phyloP scores from a whole-genome alignment of 2,329 filamentous ascomycete genomes.

The Ascomycota sp. region DNA sequence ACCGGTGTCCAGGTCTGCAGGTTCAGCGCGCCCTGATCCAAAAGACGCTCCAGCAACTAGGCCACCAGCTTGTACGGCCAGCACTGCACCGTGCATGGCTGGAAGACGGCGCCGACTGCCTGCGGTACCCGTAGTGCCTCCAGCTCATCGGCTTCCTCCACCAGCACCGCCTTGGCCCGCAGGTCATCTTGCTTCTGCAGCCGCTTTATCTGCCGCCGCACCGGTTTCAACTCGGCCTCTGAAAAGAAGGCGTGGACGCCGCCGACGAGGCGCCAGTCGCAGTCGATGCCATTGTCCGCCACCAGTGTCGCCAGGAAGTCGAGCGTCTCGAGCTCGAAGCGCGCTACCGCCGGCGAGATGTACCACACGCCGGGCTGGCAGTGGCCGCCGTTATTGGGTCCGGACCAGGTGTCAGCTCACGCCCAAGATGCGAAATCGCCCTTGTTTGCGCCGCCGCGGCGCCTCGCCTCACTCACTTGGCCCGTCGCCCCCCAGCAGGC shows the following conservation, averaged over 20 bases:
- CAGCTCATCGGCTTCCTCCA: conserved; percentile 16
- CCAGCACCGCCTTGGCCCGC: conserved; percentile 22
- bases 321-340: conserved; percentile 56
- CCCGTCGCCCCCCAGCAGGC: conserved; percentile 71
- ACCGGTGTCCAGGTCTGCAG: conserved; percentile 57
- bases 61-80: conserved; percentile 77
- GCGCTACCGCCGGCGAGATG: conserved; percentile 35
- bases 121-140: conserved; percentile 30
- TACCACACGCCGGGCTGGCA: conserved; percentile 54
- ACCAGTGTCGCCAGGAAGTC: conserved; percentile 37
- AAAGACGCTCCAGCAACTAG: conserved; percentile 43
- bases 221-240: conserved; percentile 29
- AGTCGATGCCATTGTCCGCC: conserved; percentile 34
- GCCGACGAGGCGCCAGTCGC: conserved; percentile 45
- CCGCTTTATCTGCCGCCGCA: conserved; percentile 25
- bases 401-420: neutral
- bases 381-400: conserved; percentile 55
- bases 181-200: conserved; percentile 37
- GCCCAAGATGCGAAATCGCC: neutral
- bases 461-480: conserved; percentile 30
- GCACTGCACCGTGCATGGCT: conserved; percentile 42
- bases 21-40: conserved; percentile 33
- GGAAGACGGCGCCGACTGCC: conserved; percentile 43
- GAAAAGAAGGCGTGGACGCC: conserved; percentile 46
- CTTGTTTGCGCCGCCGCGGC: neutral